Percentiles rank a stretch among this genome's conserved stretches.
Evolutionary conservation across 2,329 filamentous ascomycete genomes (phyloP).

Genomic region (Blastomyces gilchristii): DNA sequence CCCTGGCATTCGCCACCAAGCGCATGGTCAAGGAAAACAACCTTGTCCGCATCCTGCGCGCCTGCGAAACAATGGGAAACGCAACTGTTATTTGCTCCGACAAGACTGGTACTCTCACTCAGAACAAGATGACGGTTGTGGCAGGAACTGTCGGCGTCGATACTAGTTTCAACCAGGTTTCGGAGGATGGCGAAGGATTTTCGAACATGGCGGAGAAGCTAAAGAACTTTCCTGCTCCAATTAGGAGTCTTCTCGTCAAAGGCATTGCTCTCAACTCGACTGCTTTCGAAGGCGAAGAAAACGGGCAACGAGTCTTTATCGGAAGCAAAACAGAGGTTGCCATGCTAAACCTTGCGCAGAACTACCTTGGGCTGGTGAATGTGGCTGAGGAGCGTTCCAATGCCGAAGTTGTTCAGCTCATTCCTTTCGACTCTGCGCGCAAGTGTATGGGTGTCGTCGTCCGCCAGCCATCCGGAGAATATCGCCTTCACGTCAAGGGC

Average conservation of each 20-base stretch:
- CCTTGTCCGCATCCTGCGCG: conserved; percentile 63
- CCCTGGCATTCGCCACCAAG: conserved; percentile 65
- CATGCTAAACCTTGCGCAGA: conserved; percentile 57
- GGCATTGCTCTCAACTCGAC: conserved; percentile 49
- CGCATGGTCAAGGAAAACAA: conserved; percentile 71
- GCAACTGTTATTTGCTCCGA: conserved; percentile 72
- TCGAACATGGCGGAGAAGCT: conserved; percentile 22
- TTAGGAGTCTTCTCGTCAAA: conserved; percentile 31
- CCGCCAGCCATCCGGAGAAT: conserved; percentile 29
- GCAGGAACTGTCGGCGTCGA: conserved; percentile 56
- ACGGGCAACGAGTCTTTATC: conserved; percentile 54
- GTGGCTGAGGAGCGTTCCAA: conserved; percentile 54
- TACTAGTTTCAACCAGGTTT: conserved; percentile 44
- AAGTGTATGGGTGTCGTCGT: conserved; percentile 52
- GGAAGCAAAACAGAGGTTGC: conserved; percentile 72
- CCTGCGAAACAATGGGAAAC: conserved; percentile 74
- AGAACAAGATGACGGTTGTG: conserved; percentile 68
- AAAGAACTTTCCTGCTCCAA: conserved; percentile 24
- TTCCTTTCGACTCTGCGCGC: conserved; percentile 65
- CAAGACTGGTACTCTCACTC: conserved; percentile 65
- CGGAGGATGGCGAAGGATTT: conserved; percentile 14
- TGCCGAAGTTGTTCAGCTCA: conserved; percentile 53
- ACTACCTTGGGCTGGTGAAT: conserved; percentile 54
- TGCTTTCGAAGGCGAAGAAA: conserved; percentile 64
- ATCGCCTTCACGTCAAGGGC: conserved; percentile 40